Evolutionary conservation across 805 yeast species (phyloP).

Genomic region (Hemisphaericaspora nanyangensis): DNA sequence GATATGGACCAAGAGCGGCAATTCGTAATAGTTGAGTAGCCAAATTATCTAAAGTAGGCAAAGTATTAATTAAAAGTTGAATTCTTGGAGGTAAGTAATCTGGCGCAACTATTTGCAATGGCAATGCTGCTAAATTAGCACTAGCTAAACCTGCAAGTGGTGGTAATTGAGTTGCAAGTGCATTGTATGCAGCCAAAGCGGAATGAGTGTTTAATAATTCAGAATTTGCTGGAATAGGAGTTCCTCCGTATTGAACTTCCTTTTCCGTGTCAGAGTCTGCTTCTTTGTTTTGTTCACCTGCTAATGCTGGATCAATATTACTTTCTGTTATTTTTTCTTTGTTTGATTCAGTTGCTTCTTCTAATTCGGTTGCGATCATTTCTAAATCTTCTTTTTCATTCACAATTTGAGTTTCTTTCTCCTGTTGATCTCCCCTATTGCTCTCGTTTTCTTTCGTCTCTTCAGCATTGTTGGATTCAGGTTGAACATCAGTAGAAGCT

Average conservation of each 20-base stretch:
- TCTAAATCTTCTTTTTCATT: slow-evolving; percentile 24
- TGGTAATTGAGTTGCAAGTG: slow-evolving; percentile 37
- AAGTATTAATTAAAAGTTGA: slow-evolving; percentile 60
- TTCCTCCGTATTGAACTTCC: slow-evolving; percentile 2
- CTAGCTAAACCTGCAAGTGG: slow-evolving; percentile 29
- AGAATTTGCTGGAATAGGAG: slow-evolving; percentile 35
- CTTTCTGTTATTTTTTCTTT: slow-evolving; percentile 6
- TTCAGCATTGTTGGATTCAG: background rate
- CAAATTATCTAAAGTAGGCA: slow-evolving; percentile 77
- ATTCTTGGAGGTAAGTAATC: slow-evolving; percentile 55
- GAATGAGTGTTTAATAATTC: slow-evolving; percentile 38
- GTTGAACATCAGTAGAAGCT: too few relatives aligned
- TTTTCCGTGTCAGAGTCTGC: background rate
- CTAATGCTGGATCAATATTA: background rate
- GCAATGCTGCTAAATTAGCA: slow-evolving; percentile 59
- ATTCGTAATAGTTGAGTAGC: slow-evolving; percentile 75
- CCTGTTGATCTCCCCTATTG: background rate
- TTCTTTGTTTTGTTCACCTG: slow-evolving; percentile 2
- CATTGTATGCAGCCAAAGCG: slow-evolving; percentile 41
- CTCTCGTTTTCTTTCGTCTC: background rate
- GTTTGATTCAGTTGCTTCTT: slow-evolving; percentile 24
- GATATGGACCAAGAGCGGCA: slow-evolving; percentile 70
- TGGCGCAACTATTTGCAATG: slow-evolving; percentile 55
- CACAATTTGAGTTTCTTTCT: background rate
- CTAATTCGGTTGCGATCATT: slow-evolving; percentile 30